Evolutionary conservation across 2,329 filamentous ascomycete genomes (phyloP).

Genomic region (Aspergillus sp.): DNA sequence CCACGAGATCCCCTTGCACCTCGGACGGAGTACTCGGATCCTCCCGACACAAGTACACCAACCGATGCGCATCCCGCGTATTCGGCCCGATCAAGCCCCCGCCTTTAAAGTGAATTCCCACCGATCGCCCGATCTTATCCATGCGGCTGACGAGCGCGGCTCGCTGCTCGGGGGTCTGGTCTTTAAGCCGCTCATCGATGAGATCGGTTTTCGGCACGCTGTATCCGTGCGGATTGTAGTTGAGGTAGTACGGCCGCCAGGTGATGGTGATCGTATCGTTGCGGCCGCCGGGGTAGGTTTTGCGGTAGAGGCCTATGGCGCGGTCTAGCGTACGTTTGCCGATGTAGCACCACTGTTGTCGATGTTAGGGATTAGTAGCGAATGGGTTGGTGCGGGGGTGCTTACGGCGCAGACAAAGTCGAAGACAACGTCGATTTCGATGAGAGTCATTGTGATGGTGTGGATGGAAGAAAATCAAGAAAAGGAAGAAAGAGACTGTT

Average conservation of each 20-base stretch:
- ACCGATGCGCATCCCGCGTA: conserved; percentile 34
- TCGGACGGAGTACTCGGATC: conserved; percentile 4
- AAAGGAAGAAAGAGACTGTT: too few species aligned
- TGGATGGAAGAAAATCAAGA: background rate
- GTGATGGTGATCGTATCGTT: conserved; percentile 34
- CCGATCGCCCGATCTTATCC: conserved; percentile 22
- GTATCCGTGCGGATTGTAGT: conserved; percentile 15
- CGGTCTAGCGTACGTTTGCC: conserved; percentile 37
- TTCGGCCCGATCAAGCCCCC: conserved; percentile 31
- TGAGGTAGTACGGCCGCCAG: conserved; percentile 41
- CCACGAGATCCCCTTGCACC: conserved; percentile 18
- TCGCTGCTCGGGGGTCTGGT: conserved; percentile 24
- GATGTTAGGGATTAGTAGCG: background rate
- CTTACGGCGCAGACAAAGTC: conserved; percentile 33
- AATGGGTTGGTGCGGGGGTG: background rate
- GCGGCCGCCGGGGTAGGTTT: conserved; percentile 38
- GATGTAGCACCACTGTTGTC: conserved; percentile 39
- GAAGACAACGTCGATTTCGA: conserved; percentile 23
- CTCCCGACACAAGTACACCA: conserved; percentile 24
- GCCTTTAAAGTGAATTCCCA: conserved; percentile 35
- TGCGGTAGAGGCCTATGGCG: conserved; percentile 39
- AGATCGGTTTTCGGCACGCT: conserved; percentile 6
- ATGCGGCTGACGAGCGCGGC: conserved; percentile 22
- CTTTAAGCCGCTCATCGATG: conserved; percentile 19
- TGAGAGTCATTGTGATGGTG: conserved; percentile 10